Evolutionary conservation across 225 moss, liverwort and hornwort species (phyloP).

Genomic region (Bryum argenteum): DNA sequence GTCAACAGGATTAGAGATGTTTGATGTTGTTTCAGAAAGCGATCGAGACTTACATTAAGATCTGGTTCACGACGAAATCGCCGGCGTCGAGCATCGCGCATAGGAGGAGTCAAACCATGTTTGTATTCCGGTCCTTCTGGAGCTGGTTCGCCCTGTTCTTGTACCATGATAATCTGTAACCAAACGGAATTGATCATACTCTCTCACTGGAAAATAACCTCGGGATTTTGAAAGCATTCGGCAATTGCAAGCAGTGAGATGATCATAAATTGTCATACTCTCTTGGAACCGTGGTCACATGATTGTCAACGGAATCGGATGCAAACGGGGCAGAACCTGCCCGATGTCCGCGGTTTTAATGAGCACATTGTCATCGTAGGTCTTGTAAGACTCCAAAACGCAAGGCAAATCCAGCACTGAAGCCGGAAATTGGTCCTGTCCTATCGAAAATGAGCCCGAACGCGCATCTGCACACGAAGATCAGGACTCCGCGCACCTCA

Average conservation of each 20-base stretch:
- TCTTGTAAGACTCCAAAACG: slow-evolving; percentile 94
- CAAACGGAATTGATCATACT: not conserved
- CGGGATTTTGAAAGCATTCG: slow-evolving; percentile 12
- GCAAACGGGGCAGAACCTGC: slow-evolving; percentile 58
- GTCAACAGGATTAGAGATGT: too few relatives aligned
- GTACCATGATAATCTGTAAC: slow-evolving; percentile 83
- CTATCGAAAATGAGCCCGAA: slow-evolving; percentile 79
- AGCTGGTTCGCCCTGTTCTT: slow-evolving; percentile 59
- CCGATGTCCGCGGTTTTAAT: slow-evolving; percentile 98
- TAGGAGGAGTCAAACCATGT: slow-evolving; percentile 84
- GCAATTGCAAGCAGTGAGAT: slow-evolving; percentile 15
- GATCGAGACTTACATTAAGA: slow-evolving; percentile 61
- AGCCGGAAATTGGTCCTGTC: slow-evolving; percentile 77
- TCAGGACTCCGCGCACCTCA: too few relatives aligned
- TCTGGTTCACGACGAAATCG: slow-evolving; percentile 92
- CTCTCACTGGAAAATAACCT: not conserved
- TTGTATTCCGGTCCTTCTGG: slow-evolving; percentile 82
- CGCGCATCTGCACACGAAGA: slow-evolving; percentile 67
- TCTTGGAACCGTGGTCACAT: slow-evolving; percentile 36
- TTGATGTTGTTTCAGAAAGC: not conserved
- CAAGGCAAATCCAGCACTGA: slow-evolving; percentile 88
- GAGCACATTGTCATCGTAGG: slow-evolving; percentile 97
- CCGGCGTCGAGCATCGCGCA: slow-evolving; percentile 95
- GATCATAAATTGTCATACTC: slow-evolving; percentile 29
- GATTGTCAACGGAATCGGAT: slow-evolving; percentile 32